Evolutionary conservation across 2,329 filamentous ascomycete species (phyloP).

Genomic region (Nigrograna mackinnonii): DNA sequence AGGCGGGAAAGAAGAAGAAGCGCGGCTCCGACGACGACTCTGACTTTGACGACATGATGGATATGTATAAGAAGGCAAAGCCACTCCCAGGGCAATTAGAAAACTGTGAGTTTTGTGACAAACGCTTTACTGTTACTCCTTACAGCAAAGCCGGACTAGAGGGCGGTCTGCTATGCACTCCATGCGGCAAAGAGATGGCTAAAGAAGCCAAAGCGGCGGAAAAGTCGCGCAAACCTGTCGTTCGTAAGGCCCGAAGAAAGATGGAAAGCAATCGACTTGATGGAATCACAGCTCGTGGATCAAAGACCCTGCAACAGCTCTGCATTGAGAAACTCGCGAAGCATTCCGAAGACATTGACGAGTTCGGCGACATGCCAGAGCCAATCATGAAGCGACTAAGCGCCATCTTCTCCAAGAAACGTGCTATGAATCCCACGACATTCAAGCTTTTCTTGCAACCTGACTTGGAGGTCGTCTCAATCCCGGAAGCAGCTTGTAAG

Average conservation of each 20-base stretch:
- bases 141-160: conserved; percentile 81
- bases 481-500: conserved; percentile 64
- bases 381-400: conserved; percentile 60
- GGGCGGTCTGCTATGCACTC: conserved; percentile 83
- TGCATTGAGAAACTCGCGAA: conserved; percentile 68
- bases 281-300: conserved; percentile 66
- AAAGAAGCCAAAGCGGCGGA: conserved; percentile 66
- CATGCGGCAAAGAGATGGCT: conserved; percentile 76
- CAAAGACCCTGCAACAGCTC: conserved; percentile 69
- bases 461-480: conserved; percentile 58
- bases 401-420: conserved; percentile 66
- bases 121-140: conserved; percentile 89
- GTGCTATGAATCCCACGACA: conserved; percentile 58
- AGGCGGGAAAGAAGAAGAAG: conserved; percentile 43
- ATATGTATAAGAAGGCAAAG: conserved; percentile 59
- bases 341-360: conserved; percentile 66
- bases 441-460: conserved; percentile 55
- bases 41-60: conserved; percentile 50
- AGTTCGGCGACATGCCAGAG: conserved; percentile 65
- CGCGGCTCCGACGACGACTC: conserved; percentile 48
- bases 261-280: conserved; percentile 84
- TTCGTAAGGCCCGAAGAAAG: conserved; percentile 70
- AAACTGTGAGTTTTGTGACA: conserved; percentile 83
- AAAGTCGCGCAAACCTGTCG: conserved; percentile 60
- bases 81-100: conserved; percentile 83